Base-by-base conservation (phyloP, 805 yeast species). In the Saccharomycopsis oosterbeekiorum region DNA sequence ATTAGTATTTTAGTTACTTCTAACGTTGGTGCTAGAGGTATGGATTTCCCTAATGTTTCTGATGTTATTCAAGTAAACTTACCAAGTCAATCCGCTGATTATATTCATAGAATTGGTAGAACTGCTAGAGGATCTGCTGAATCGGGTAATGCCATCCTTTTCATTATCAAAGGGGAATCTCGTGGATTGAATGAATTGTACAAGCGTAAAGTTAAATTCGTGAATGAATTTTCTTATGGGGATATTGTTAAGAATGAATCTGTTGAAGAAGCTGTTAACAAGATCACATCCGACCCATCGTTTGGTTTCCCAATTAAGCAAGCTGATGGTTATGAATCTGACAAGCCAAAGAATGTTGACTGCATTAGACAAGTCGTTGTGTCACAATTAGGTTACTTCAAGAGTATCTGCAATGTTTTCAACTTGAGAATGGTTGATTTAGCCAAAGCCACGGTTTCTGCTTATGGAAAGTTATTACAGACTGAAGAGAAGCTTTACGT, bases 91-190 rank as follows among this genome's bases (percentile, higher is more conserved):
- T 74, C 84, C 26, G 82, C 92, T n/a, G 86, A 87, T 65, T 91
- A 92, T 71, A 84, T 91, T 62, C 98, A 93, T 75, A 86, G 96
- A 73, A 86, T 93, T 69, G 98, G 98, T 63, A 85, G 98, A 79
- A 93, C 97, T 15, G 98, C 96, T 53, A 84, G 98, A 75, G 96
- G 92, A 60, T 43, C 58, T 53, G 21, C 50, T 39, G 97, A 97
- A 61, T 80, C 80, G 62, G 98, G 98, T 65, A 77, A 79, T 57
- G 88, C 97, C 4, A 72, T 82, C 15, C 71, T 88, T 62, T 84
- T 83, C 69, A 68, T 84, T 56, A 76, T 86, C 37, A 72, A 78
- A 64, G 72, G 75, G 57, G 96, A 91, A 71, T 66, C 73, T 42
- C 78, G 79, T 40, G 91, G 83, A 71, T 72, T 83, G 47, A 71